phyloP scores from a whole-genome alignment of 176 grass and related monocot genomes.

The Musa beccarii region DNA sequence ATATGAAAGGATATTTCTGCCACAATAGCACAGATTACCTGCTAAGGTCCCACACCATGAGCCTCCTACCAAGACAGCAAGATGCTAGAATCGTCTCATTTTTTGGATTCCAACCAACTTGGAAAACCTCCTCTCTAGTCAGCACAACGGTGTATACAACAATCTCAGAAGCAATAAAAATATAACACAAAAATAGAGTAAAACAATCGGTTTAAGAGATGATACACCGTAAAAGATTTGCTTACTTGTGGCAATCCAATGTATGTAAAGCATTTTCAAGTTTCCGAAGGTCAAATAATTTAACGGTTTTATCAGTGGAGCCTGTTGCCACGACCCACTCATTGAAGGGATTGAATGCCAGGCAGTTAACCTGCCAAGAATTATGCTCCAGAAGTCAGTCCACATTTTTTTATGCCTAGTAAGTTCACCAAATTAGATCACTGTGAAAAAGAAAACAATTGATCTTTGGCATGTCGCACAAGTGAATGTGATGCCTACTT shows the following conservation, averaged over 20 bases:
- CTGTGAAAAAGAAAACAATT: not conserved
- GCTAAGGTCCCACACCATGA: constrained; percentile 99
- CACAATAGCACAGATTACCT: constrained; percentile 33
- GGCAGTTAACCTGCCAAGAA: constrained; percentile 65
- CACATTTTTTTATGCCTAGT: not conserved
- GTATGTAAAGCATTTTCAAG: constrained; percentile 67
- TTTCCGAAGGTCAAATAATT: constrained; percentile 95
- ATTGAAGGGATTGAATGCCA: constrained; percentile 98
- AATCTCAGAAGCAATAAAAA: not conserved
- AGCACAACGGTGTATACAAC: constrained; percentile 4
- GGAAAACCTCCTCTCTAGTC: constrained; percentile 88
- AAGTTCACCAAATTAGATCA: not conserved
- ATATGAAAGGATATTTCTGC: no score
- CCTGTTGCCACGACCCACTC: constrained; percentile 98
- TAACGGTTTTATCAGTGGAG: constrained; percentile 94
- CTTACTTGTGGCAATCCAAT: constrained; percentile 88
- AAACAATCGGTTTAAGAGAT: constrained; percentile 4
- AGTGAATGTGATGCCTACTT: not conserved
- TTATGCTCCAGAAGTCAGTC: constrained; percentile 8
- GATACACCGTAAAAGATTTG: not conserved
- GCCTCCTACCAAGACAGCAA: constrained; percentile 85
- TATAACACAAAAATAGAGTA: no score
- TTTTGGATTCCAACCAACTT: constrained; percentile 98
- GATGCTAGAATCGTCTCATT: constrained; percentile 98
- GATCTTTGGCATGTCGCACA: not conserved